Percentiles rank a stretch among this genome's conserved stretches.
phyloP scores from a whole-genome alignment of 225 moss, liverwort and hornwort genomes.

The Takakia lepidozioides region DNA sequence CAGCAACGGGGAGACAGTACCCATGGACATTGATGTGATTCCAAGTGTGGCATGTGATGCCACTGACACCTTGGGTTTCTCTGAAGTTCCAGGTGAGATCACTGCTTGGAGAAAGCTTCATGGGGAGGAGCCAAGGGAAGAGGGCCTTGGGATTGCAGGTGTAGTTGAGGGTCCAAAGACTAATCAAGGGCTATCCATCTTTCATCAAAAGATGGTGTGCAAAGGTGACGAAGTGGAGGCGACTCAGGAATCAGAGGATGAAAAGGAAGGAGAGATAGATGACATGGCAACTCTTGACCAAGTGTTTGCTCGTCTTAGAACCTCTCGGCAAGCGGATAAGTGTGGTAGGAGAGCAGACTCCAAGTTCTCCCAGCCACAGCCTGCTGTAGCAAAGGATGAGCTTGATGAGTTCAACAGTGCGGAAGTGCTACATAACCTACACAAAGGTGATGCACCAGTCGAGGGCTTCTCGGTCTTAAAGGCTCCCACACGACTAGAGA shows the following conservation, averaged over 20 bases:
- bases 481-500: constrained; percentile 28
- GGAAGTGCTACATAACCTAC: constrained; percentile 51
- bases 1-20: constrained; percentile 15
- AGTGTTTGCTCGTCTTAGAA: constrained; percentile 27
- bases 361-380: constrained; percentile 11
- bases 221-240: constrained; percentile 10
- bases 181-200: too few species aligned
- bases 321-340: constrained; percentile 11
- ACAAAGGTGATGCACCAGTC: constrained; percentile 31
- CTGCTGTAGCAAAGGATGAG: constrained; percentile 29
- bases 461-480: constrained; percentile 41
- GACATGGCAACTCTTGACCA: constrained; percentile 51
- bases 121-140: constrained; percentile 8
- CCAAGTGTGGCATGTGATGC: constrained; percentile 6
- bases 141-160: too few species aligned
- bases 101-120: constrained; percentile 20
- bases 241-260: constrained; percentile 13
- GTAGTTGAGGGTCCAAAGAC: too few species aligned
- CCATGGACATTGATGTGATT: constrained; percentile 36
- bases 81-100: constrained; percentile 15
- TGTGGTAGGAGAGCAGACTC: neutral
- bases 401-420: constrained; percentile 59
- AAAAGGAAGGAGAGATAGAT: constrained; percentile 35
- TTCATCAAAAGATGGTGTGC: too few species aligned
- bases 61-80: constrained; percentile 18